These are phyloP conservation scores for Colletotrichum incanum DNA, from an alignment of 2,329 filamentous ascomycete species.

Conservation along the genomic window DNA sequence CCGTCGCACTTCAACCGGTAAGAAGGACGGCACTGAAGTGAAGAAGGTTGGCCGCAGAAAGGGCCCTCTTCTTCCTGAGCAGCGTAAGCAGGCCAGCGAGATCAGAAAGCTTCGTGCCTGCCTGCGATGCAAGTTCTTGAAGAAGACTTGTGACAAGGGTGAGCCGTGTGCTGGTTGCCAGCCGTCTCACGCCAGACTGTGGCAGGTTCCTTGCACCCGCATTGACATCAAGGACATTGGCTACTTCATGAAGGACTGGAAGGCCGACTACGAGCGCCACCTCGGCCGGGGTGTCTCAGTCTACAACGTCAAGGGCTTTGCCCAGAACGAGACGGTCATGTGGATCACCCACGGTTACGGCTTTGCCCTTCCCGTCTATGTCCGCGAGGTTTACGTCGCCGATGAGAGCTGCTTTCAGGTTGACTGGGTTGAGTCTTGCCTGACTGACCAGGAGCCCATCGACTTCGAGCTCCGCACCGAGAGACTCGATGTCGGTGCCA, in stretches of 20 bases:
- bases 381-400: conserved; percentile 91
- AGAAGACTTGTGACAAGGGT: conserved; percentile 99
- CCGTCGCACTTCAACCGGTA: conserved; percentile 82
- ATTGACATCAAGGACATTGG: conserved; percentile 99
- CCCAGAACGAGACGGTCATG: conserved; percentile 78
- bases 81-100: conserved; percentile 96
- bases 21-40: conserved; percentile 84
- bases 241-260: conserved; percentile 99
- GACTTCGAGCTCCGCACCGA: conserved; percentile 91
- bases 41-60: conserved; percentile 94
- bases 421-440: conserved; percentile 90
- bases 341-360: conserved; percentile 98
- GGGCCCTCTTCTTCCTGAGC: conserved; percentile 91
- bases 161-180: conserved; percentile 96
- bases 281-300: conserved; percentile 89
- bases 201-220: conserved; percentile 97
- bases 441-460: conserved; percentile 78
- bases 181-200: conserved; percentile 93
- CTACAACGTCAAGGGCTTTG: conserved; percentile 92
- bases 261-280: conserved; percentile 95
- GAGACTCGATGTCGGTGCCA: conserved; percentile 89
- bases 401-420: conserved; percentile 94
- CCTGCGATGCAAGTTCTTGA: conserved; percentile 96
- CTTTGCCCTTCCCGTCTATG: conserved; percentile 91
- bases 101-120: conserved; percentile 96